Evolutionary conservation across 371 early-diverging fungal genomes (phyloP).

Genomic region (Apophysomyces ossiformis): DNA sequence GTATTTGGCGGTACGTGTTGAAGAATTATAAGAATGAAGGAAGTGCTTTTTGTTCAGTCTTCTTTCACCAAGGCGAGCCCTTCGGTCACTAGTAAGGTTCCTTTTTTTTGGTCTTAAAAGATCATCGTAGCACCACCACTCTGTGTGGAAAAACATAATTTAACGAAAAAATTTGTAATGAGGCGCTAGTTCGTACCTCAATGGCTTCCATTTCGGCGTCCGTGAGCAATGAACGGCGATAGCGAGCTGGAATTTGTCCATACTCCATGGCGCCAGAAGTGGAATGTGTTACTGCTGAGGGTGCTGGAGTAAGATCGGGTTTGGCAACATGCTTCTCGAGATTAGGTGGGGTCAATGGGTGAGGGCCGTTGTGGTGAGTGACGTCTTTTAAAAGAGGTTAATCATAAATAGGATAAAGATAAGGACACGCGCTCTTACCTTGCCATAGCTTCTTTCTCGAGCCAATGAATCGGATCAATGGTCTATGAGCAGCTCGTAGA

Average conservation of each 20-base stretch:
- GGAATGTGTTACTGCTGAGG: constrained; percentile 15
- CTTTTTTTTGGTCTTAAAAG: constrained; percentile 18
- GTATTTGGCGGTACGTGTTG: neutral
- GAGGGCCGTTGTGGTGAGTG: constrained; percentile 47
- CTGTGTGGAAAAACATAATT: constrained; percentile 20
- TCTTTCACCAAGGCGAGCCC: too few relatives aligned
- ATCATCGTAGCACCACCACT: constrained; percentile 44
- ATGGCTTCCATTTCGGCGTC: constrained; percentile 57
- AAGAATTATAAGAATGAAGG: neutral
- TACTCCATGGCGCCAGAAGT: constrained; percentile 36
- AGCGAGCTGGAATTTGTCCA: constrained; percentile 43
- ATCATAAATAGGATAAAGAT: constrained; percentile 3
- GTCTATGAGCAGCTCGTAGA: constrained; percentile 52
- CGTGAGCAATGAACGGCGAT: constrained; percentile 38
- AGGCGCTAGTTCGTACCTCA: constrained; percentile 34
- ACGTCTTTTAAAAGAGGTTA: constrained; percentile 24
- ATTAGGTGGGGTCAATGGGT: constrained; percentile 52
- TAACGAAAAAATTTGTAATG: constrained; percentile 2
- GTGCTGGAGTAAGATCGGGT: constrained; percentile 22
- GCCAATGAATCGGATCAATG: constrained; percentile 55
- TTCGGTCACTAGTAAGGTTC: neutral
- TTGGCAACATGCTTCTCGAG: constrained; percentile 52
- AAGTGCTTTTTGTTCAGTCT: neutral
- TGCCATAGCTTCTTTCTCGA: constrained; percentile 53
- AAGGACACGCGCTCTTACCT: constrained; percentile 24